Base-by-base conservation (phyloP, 2,329 filamentous ascomycete species). In the Didymella keratinophila region DNA sequence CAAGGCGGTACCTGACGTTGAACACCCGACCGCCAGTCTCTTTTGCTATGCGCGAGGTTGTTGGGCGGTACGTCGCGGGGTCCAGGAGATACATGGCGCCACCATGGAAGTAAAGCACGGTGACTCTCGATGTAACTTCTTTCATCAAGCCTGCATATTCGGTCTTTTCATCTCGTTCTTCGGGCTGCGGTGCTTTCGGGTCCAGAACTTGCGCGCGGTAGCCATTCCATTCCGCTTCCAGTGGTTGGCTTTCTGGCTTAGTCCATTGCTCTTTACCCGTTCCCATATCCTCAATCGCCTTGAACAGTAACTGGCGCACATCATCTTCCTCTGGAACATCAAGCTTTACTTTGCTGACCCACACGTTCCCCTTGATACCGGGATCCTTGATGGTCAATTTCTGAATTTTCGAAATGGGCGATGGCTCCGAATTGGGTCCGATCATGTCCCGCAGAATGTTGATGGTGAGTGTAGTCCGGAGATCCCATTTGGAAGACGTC, bases 211-310 rank as follows among this genome's bases (percentile, higher is more conserved):
- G 14, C 1, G 83, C 80, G 23, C 90, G 82, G 74, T 89, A 89
- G 0, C 89, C 89, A 3, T 88, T 90, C 91, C 90, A 93, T 73
- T 94, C 90, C 23, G 86, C 89, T 72, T 91, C 85, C 5, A 91
- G 82, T 18, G 84, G 78, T 2, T 78, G 73, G 0, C 87, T 71
- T 0, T 83, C 82, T 1, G 89, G 87, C 58, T 56, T 79, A 64
- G 58, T 66, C 63, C 66, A 74, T 7, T 60, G 48, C 58, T 69
- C 70, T 30, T 60, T 54, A 1, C 75, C 76, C 1, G 78, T 76
- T 49, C 79, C 80, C 73, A 90, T 73, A 1, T 79, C 80, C 23
- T 86, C 79, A 43, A 93, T 85, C 3, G 83, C 84, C 28, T 78
- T 77, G 62, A 87, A 78, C 25, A 93, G 70, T 1, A 83, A 80